These are phyloP conservation scores for Cercospora nicotianae DNA, from an alignment of 2,329 filamentous ascomycete species.

Conservation along the genomic window DNA sequence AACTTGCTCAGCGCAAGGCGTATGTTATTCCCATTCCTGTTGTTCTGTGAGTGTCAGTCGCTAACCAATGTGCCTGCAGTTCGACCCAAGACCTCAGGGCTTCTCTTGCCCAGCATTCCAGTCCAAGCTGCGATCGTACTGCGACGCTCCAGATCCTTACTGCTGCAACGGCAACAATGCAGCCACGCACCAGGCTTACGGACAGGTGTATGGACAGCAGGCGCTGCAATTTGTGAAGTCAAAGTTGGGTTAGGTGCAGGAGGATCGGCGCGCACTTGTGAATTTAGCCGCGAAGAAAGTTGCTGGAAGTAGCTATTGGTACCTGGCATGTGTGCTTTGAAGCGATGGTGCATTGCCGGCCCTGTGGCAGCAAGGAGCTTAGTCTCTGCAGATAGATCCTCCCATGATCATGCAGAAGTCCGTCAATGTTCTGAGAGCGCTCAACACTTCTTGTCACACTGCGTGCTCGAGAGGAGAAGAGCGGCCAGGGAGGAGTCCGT, in stretches of 20 bases:
- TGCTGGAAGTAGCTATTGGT: neutral
- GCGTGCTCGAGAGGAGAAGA: neutral
- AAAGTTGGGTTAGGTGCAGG: constrained; percentile 43
- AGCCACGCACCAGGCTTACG: constrained; percentile 63
- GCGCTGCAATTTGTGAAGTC: constrained; percentile 61
- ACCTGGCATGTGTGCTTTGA: neutral
- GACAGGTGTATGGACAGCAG: constrained; percentile 59
- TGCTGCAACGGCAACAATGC: constrained; percentile 65
- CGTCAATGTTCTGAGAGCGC: neutral
- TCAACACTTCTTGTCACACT: neutral
- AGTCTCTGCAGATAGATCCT: neutral
- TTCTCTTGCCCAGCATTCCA: constrained; percentile 57
- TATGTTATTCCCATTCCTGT: constrained; percentile 43
- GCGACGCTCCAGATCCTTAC: constrained; percentile 55
- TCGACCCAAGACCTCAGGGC: constrained; percentile 59
- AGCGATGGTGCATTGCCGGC: neutral
- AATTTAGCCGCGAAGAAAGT: neutral
- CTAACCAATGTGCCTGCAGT: constrained; percentile 45
- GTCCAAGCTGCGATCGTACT: constrained; percentile 64
- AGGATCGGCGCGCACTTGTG: neutral
- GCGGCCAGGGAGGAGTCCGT: neutral
- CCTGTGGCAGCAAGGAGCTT: neutral
- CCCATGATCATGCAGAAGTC: neutral
- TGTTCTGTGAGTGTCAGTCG: neutral
- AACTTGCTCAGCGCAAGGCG: constrained; percentile 59